These are phyloP conservation scores for Neurospora crassa DNA, from an alignment of 2,329 filamentous ascomycete species.

Conservation along the genomic window DNA sequence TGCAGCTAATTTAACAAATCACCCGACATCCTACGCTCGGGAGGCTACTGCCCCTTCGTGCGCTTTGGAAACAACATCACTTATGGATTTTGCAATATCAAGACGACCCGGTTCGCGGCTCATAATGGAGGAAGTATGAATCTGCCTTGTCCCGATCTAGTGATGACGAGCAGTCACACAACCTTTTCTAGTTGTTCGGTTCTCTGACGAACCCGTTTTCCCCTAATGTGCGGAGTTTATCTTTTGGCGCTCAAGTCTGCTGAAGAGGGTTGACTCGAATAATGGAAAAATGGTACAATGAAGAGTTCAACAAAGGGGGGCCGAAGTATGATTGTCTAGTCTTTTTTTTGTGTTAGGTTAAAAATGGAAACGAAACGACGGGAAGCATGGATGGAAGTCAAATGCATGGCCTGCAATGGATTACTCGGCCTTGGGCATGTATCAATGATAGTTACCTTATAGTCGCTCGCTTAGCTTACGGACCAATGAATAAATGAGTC, in stretches of 20 bases:
- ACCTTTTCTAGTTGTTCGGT: constrained; percentile 10
- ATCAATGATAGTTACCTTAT: constrained; percentile 17
- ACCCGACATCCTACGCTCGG: constrained; percentile 30
- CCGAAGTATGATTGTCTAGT: constrained; percentile 5
- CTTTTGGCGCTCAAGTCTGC: constrained; percentile 3
- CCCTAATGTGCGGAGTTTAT: constrained; percentile 14
- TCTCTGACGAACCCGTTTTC: constrained; percentile 10
- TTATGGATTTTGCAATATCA: constrained; percentile 29
- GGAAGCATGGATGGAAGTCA: constrained; percentile 9
- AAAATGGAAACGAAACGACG: constrained; percentile 1
- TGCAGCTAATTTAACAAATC: constrained; percentile 28
- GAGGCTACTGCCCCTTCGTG: constrained; percentile 27
- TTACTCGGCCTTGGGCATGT: constrained; percentile 20
- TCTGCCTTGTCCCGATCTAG: constrained; percentile 18
- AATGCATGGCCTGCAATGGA: constrained; percentile 18
- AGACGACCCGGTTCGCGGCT: constrained; percentile 11
- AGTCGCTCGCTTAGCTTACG: constrained; percentile 16
- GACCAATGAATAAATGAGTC: not conserved
- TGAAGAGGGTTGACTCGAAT: not conserved
- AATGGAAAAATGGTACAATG: not conserved
- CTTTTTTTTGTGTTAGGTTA: constrained; percentile 11
- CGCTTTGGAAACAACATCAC: constrained; percentile 30
- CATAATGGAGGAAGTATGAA: constrained; percentile 11
- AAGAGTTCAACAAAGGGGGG: not conserved
- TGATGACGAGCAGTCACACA: constrained; percentile 14